phyloP scores from a whole-genome alignment of 1,284 basidiomycete species.

The Malassezia caprae region DNA sequence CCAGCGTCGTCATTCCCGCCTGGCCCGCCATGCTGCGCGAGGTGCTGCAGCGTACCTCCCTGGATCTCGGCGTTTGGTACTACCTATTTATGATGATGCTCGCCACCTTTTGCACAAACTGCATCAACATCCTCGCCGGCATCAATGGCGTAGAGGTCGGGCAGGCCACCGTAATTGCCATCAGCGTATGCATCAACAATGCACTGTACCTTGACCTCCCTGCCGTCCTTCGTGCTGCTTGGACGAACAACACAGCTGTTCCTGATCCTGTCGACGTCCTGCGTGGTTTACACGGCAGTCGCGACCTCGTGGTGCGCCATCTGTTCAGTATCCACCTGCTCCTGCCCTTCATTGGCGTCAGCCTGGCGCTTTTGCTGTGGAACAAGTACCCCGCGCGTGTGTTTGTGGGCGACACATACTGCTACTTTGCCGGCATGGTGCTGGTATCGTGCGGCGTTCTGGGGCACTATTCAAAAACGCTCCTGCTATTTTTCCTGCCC shows the following conservation, averaged over 20 bases:
- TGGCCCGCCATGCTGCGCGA: slow-evolving; percentile 36
- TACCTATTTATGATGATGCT: slow-evolving; percentile 92
- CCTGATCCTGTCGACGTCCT: slow-evolving; percentile 52
- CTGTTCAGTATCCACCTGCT: slow-evolving; percentile 92
- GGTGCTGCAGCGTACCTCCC: slow-evolving; percentile 57
- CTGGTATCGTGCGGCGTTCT: slow-evolving; percentile 38
- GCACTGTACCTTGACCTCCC: slow-evolving; percentile 58
- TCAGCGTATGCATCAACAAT: slow-evolving; percentile 84
- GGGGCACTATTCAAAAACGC: slow-evolving; percentile 91
- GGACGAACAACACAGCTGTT: background rate
- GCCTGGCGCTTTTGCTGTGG: slow-evolving; percentile 59
- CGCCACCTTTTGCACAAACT: slow-evolving; percentile 93
- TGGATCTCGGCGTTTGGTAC: slow-evolving; percentile 89
- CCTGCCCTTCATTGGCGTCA: slow-evolving; percentile 82
- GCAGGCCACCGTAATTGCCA: slow-evolving; percentile 82
- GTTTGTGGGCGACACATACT: slow-evolving; percentile 94
- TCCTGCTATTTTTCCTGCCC: slow-evolving; percentile 90
- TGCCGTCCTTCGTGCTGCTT: slow-evolving; percentile 25
- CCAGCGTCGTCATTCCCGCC: slow-evolving; percentile 82
- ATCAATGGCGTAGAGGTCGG: slow-evolving; percentile 86
- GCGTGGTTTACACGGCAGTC: slow-evolving; percentile 23
- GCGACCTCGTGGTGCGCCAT: slow-evolving; percentile 76
- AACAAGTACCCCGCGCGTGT: slow-evolving; percentile 70
- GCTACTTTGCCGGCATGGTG: slow-evolving; percentile 69
- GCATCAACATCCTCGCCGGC: slow-evolving; percentile 96